Evolutionary conservation across 2,329 filamentous ascomycete species (phyloP), one percentile per base, ranked within the genome.

Genomic region (Aureobasidium sp.): DNA sequence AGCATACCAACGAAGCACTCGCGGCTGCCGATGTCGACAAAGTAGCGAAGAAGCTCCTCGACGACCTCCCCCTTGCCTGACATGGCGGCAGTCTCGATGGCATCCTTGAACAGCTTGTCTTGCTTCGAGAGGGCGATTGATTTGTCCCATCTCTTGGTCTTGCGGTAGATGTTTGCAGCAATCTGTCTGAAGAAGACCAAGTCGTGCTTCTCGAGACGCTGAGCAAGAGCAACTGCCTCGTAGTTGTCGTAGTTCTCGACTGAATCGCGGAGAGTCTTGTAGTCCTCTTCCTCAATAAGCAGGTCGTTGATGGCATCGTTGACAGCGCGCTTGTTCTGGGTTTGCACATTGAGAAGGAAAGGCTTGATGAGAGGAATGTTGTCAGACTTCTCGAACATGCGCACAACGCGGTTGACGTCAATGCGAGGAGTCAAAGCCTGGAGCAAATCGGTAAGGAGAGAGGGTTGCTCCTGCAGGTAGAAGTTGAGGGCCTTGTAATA

Each of bases 1-100:
- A 99, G 84, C 92, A 99, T 99, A 72, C 92, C 95, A n/a, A 97
- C 94, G 74, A 96, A 99, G 83, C 94, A 99, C 76, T 99, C 94
- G 65, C 93, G 91, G 81, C 93, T 96, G 69, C 95, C 94, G 77
- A 99, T 97, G 73, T 99, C 94, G 71, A 99, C 94, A 69, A 99
- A 99, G 77, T 99, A 99, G 78, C 91, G 89, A 64, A 99, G 81
- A 50, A 99, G 82, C 69, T 99, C 94, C 77, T 97, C 94, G 44
- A 99, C 93, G 68, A 97, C 89, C 34, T 97, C 92, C 13, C 82
- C 73, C 83, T 97, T 97, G 73, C 83, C 82, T 57, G 93, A 97
- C 61, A 97, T 89, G 32, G 94, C 94, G 36, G 95, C 85, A 14
- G 94, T 99, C 82, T 99, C 94, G 66, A 99, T 97, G 30, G 95